Base-by-base conservation (phyloP, 1,139 yeast genomes). In the Komagataea norvegica region DNA sequence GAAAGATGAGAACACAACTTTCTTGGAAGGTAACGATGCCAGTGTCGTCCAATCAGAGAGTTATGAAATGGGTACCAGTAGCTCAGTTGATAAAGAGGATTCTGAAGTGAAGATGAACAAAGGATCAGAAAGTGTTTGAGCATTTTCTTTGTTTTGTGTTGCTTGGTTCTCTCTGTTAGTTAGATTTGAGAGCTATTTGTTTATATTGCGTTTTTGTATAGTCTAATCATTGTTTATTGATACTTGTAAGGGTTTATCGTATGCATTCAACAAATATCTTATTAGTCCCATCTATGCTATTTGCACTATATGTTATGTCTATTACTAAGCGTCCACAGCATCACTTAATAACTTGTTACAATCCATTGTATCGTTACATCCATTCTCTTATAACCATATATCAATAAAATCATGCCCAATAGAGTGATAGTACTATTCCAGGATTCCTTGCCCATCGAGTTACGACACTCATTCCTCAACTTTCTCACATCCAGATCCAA, bases 1-100 rank as follows among this genome's bases (percentile, higher is more conserved):
- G 28, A 39, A 31, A 15, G 42, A 36, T 22, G 41, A 41, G 10
- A 41, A 38, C 2, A 35, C 33, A 14, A 37, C 40, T 8, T 34
- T 30, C 8, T n/a, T 33, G 6, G 36, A 31, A 8, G 25, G 30
- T 28, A 28, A 31, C 27, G 22, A 17, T 5, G 25, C 11, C 16
- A 13, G 18, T n/a, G 10, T 17, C 19, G 19, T 15, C 19, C 19
- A 3, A 4, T 17, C 14, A 18, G 22, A 33, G 11, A 15, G 16
- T 18, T 28, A 14, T 13, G 36, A 33, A 26, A 26, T 26, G 25
- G 35, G 26, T 33, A 20, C 26, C 11, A 11, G 14, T 11, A 24
- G 26, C 11, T 24, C 26, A 2, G 26, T n/a, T 8, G 26, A 24
- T n/a, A n/a, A 24, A 8, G 13, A n/a, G 2, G 26, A 24, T 10